Evolutionary conservation across 164 flowering plant genomes (phyloP), one percentile per base, ranked within the genome.

Genomic region (Chimonanthus praecox): DNA sequence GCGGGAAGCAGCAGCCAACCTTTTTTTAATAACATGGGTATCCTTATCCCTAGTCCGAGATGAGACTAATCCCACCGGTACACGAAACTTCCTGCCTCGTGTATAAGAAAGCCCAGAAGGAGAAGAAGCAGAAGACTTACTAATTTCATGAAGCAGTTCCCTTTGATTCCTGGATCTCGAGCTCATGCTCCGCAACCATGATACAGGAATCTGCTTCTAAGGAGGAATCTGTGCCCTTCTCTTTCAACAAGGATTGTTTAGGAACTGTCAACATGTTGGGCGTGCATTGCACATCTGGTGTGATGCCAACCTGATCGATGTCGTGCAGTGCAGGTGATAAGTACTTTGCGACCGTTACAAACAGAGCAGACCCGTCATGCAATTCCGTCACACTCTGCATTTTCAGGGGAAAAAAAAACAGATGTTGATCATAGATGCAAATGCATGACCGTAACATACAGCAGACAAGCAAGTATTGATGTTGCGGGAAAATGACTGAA

Each of bases 381-480:
- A 95, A 82, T 79, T 95, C 97, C 0, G 99, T 95, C 2, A 95
- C 99, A 82, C 97, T 93, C 99, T 95, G 91, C 54, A 70, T 9
- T 66, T 45, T 9, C 46, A 49, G 64, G 58, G 10, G 61, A 64
- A 33, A 33, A 49, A 54, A 54, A n/a, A 54, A 10, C n/a, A 4
- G 60, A 54, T 11, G 60, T 33, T 33, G 33, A 33, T 5, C 51
- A 49, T 6, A 49, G 51, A 49, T 49, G 9, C 51, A 49, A 49
- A 9, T 49, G 51, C 51, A 5, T 49, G 51, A 49, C 6, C 9
- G 51, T 49, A 49, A 49, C 51, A 33, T 33, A 33, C 33, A 33
- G 33, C 0, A 33, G 33, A 33, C 33, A 1, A 33, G 33, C 33
- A 33, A 33, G 1, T 33, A 33, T 33, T 33, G 0, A 33, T 33